These are phyloP conservation scores for Malassezia nana DNA, from an alignment of 1,284 basidiomycete species.

Conservation along the genomic window DNA sequence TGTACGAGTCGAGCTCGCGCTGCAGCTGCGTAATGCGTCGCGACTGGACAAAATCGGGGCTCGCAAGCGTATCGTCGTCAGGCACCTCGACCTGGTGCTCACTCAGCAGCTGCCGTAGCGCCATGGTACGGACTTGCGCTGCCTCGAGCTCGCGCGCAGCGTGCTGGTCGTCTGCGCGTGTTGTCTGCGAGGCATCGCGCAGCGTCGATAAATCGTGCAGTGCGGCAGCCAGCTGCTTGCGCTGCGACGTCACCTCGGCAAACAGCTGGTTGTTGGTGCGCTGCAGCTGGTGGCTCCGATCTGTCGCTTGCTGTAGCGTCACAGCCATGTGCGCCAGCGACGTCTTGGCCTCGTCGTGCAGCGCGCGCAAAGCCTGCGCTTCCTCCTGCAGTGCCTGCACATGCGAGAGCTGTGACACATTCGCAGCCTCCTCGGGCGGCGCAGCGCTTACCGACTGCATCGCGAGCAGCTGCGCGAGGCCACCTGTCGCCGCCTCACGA, in stretches of 20 bases:
- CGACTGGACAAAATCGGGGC: slow-evolving; percentile 33
- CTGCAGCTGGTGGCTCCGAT: slow-evolving; percentile 60
- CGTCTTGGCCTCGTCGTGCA: slow-evolving; percentile 34
- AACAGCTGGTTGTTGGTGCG: slow-evolving; percentile 62
- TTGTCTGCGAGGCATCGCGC: slow-evolving; percentile 48
- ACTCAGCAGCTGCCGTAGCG: slow-evolving; percentile 74
- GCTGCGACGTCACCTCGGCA: slow-evolving; percentile 67
- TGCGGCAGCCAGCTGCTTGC: slow-evolving; percentile 64
- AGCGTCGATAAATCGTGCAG: slow-evolving; percentile 64
- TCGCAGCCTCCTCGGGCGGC: slow-evolving; percentile 19
- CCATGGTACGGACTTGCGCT: slow-evolving; percentile 63
- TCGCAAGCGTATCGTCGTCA: slow-evolving; percentile 39
- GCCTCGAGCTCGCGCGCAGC: slow-evolving; percentile 59
- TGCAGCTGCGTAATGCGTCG: slow-evolving; percentile 37
- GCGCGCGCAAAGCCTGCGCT: slow-evolving; percentile 34
- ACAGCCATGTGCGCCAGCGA: slow-evolving; percentile 47
- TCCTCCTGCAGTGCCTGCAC: slow-evolving; percentile 39
- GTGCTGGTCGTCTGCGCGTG: slow-evolving; percentile 1
- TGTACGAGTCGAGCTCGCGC: slow-evolving; percentile 35
- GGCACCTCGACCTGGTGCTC: slow-evolving; percentile 56
- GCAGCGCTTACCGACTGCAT: slow-evolving; percentile 23
- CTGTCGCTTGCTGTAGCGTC: slow-evolving; percentile 60
- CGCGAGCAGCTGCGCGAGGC: slow-evolving; percentile 38
- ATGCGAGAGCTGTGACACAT: slow-evolving; percentile 30
- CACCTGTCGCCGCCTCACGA: slow-evolving; percentile 34